Evolutionary conservation across 345 rosid genomes (phyloP).

Genomic region (Carallia brachiata): DNA sequence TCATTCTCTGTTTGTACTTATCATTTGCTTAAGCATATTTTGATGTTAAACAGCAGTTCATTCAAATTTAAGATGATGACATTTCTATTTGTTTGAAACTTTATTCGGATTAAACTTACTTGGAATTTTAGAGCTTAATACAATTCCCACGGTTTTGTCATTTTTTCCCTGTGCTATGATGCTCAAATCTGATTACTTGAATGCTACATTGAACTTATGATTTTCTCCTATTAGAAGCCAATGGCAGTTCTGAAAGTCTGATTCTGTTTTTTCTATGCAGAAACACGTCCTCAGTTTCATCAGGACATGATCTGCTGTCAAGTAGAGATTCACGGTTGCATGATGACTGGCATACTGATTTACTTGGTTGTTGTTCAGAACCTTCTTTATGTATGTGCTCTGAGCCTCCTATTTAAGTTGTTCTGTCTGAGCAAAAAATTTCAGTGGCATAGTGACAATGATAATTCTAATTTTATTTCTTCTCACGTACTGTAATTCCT

Average conservation of each 20-base stretch:
- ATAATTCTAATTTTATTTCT: not conserved
- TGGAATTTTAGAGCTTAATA: not conserved
- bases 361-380: conserved; percentile 93
- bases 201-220: not conserved
- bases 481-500: not conserved
- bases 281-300: conserved; percentile 66
- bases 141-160: not conserved
- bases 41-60: not conserved
- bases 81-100: not conserved
- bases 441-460: not conserved
- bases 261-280: conserved; percentile 43
- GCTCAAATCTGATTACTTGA: conserved; percentile 3
- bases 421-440: not conserved
- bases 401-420: conserved; percentile 2
- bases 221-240: conserved; percentile 3
- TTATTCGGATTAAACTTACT: no score
- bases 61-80: not conserved
- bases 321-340: conserved; percentile 46
- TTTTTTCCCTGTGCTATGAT: not conserved
- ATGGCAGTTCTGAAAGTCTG: conserved; percentile 17
- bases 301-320: conserved; percentile 68
- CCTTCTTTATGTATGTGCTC: conserved; percentile 77
- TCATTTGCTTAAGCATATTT: not conserved
- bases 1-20: not conserved
- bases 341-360: conserved; percentile 87